These are phyloP conservation scores for Backusella parvicylindrica DNA, from an alignment of 192 early-diverging fungal genomes.

Conservation along the genomic window DNA sequence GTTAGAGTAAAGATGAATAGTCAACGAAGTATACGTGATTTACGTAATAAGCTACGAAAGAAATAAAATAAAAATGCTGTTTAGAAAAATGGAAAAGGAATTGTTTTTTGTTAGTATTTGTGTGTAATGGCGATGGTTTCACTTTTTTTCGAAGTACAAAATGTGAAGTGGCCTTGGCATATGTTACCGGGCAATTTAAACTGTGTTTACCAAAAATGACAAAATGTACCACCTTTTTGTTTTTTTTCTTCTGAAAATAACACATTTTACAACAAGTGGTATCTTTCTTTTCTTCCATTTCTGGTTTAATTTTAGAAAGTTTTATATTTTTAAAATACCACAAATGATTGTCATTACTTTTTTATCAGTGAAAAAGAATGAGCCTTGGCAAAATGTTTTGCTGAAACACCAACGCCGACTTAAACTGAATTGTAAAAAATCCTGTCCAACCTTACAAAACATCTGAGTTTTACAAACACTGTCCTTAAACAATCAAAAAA, in stretches of 20 bases:
- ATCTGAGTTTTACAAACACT: not conserved
- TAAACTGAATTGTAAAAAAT: not conserved
- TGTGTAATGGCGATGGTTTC: not conserved
- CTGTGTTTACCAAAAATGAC: not conserved
- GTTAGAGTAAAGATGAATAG: conserved; percentile 2
- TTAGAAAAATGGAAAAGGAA: not conserved
- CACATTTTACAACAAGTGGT: not conserved
- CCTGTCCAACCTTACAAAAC: not conserved
- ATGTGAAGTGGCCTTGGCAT: not conserved
- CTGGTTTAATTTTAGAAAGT: not conserved
- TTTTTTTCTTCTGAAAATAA: not conserved
- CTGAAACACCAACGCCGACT: not conserved
- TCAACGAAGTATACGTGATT: conserved; percentile 9
- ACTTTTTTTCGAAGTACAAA: not conserved
- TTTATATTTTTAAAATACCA: not conserved
- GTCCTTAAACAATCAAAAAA: not conserved
- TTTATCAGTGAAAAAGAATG: not conserved
- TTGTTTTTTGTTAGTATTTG: not conserved
- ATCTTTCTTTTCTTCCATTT: not conserved
- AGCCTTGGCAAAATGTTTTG: not conserved
- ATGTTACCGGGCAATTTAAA: not conserved
- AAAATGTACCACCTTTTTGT: not conserved
- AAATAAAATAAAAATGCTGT: not conserved
- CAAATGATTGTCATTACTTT: not conserved
- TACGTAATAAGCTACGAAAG: not conserved